These are phyloP conservation scores for Kurtzmaniella quercitrusa DNA, from an alignment of 1,139 yeast genomes.

Conservation along the genomic window DNA sequence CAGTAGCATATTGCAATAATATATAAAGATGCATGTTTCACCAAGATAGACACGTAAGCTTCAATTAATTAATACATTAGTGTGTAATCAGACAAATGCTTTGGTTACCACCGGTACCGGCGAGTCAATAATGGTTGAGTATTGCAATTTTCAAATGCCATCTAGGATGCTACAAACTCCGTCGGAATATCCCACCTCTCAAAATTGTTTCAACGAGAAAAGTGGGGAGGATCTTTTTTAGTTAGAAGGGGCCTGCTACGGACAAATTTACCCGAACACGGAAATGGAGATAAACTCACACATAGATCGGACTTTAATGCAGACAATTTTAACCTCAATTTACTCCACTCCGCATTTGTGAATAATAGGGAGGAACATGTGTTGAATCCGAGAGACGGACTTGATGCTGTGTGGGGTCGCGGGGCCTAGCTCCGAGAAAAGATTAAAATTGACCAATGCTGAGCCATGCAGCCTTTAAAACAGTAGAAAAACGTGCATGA, in stretches of 20 bases:
- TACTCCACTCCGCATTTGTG: background rate
- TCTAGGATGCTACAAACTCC: too few relatives aligned
- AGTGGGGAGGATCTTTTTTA: too few relatives aligned
- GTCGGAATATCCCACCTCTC: too few relatives aligned
- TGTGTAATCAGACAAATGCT: too few relatives aligned
- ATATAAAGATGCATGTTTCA: background rate
- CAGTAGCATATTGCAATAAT: background rate
- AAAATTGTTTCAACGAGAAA: too few relatives aligned
- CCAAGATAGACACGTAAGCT: too few relatives aligned
- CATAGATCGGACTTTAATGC: background rate
- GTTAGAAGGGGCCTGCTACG: too few relatives aligned
- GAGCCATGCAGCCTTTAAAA: background rate
- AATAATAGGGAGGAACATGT: background rate
- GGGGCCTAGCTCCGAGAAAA: background rate
- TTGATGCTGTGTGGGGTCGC: background rate
- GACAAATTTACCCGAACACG: too few relatives aligned
- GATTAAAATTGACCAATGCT: background rate
- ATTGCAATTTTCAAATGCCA: too few relatives aligned
- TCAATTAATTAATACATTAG: too few relatives aligned
- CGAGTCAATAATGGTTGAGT: too few relatives aligned
- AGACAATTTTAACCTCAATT: background rate
- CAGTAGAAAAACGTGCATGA: background rate
- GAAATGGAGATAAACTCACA: background rate
- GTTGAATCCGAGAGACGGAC: background rate
- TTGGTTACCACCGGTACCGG: too few relatives aligned